Conservation (phyloP, 495 filamentous ascomycete species). For the Oleoguttula mirabilis region DNA sequence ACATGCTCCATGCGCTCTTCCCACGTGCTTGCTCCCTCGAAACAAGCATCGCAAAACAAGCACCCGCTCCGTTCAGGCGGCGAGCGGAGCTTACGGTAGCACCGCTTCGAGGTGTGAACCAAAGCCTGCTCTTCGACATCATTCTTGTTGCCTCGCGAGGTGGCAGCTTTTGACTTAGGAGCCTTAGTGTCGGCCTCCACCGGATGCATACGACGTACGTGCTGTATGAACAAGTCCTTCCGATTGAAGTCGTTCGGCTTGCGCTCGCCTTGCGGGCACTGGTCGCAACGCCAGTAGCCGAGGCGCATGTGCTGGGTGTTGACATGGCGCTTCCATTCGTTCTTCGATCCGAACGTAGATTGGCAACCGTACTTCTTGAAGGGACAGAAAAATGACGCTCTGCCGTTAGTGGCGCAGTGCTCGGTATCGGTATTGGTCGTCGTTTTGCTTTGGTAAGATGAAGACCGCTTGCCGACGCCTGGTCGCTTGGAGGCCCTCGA, state of each 20-base stretch:
- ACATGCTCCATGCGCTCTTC: conserved; percentile 86
- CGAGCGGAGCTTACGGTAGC: conserved; percentile 46
- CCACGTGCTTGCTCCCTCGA: conserved; percentile 57
- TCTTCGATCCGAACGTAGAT: conserved; percentile 81
- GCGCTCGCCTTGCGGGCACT: conserved; percentile 45
- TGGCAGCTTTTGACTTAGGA: conserved; percentile 38
- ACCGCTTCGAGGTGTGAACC: conserved; percentile 42
- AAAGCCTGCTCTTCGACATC: conserved; percentile 35
- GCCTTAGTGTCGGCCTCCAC: conserved; percentile 17
- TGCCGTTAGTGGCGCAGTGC: not conserved
- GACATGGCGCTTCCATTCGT: conserved; percentile 94
- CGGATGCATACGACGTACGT: conserved; percentile 81
- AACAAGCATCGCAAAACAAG: conserved; percentile 51
- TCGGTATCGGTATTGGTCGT: not conserved
- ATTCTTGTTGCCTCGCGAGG: conserved; percentile 25
- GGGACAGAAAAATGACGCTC: conserved; percentile 63
- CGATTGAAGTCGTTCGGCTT: conserved; percentile 67
- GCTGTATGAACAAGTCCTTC: conserved; percentile 88
- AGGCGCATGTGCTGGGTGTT: conserved; percentile 68
- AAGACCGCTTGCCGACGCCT: not conserved
- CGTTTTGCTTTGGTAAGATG: not conserved
- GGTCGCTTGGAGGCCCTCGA: conserved; percentile 7
- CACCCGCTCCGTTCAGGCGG: conserved; percentile 54
- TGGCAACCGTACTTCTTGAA: conserved; percentile 73
- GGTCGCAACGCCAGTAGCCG: conserved; percentile 68